Base-by-base conservation (phyloP, 768 basidiomycete genomes). In the Artomyces pyxidatus region DNA sequence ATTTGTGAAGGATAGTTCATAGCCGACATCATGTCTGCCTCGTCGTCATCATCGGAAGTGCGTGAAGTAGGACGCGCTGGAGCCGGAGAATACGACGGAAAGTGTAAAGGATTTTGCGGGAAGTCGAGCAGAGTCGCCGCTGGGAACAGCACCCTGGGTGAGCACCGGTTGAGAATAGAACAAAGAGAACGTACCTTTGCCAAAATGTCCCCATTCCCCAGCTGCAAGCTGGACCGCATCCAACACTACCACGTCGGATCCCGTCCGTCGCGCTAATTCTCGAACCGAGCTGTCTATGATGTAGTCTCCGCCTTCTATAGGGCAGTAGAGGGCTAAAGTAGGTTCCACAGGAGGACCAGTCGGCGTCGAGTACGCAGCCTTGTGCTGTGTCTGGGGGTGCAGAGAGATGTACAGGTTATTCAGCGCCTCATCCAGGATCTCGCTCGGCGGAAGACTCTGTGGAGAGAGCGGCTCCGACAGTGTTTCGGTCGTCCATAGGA, bases 171-270 rank as follows among this genome's bases (percentile, higher is more conserved):
- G 23, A 12, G 23, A n/a, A 7, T 42, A n/a, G 10, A 35, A 30
- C 14, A 28, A 29, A 29, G 9, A 44, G 35, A 19, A 55, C 49
- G 58, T 57, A 84, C 87, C 86, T 74, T 82, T 77, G 23, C 92
- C 91, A 63, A 90, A 90, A 17, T 75, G 71, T 3, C 92, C 92
- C 72, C 82, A 86, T 63, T 89, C 84, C n/a, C 91, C 89, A 3
- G 90, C 83, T 28, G 87, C 90, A 17, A 95, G 70, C 51, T 93
- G 87, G 8, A 84, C 80, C 3, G 85, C 71, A 68, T 97, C 93
- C 43, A 97, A 61, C 12, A 92, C 78, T 8, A 94, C 72, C 10
- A 96, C 82, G 54, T 96, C 94, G 17, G 90, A 78, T 23, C 76
- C 79, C 2, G 83, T 80, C 46, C 76, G 74, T 42, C 76, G 74